Evolutionary conservation across 495 filamentous ascomycete species (phyloP), one percentile per base, ranked within the genome.

Genomic region (Hyaloscypha finlandica): DNA sequence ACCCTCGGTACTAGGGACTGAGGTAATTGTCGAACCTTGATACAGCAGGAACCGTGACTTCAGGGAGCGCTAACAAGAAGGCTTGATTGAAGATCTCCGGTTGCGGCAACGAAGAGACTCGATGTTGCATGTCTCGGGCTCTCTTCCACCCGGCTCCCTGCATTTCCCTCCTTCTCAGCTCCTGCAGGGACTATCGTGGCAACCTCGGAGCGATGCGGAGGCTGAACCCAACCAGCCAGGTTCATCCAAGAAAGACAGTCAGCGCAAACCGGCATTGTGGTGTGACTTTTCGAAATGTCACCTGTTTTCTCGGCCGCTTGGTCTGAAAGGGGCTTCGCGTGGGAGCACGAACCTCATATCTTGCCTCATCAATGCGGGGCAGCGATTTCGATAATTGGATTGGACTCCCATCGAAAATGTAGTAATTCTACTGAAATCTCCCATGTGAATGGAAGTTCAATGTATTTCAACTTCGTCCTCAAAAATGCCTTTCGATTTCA

Each of bases 401-500:
- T 19, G 9, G 42, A 4, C 42, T 19, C 42, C 42, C 11, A 14
- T 48, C 16, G 8, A 19, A 48, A 48, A 11, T 48, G 9, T 48
- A 16, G 42, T 11, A 48, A 48, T 37, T 37, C 35, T 1, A 48
- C 16, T 48, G 8, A 19, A 48, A 48, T 48, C 12, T 48, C 42
- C 9, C 42, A 48, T 48, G 42, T 48, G 42, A 48, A 19, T 4
- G 14, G 42, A 19, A 48, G 16, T 48, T 48, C 4, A 12, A 59
- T 59, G 56, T 20, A 8, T 14, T 20, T 16, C 30, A 35, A 59
- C 19, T 11, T 37, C 29, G 30, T 30, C 25, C n/a, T 59, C 56
- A 37, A 65, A 29, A 29, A 66, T 66, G 64, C 52, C 64, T 31
- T 66, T 66, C 56, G 64, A 66, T 37, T 68, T 63, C 52, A 32